Evolutionary conservation across 2,329 filamentous ascomycete species (phyloP).

Genomic region (Alternaria triticina): DNA sequence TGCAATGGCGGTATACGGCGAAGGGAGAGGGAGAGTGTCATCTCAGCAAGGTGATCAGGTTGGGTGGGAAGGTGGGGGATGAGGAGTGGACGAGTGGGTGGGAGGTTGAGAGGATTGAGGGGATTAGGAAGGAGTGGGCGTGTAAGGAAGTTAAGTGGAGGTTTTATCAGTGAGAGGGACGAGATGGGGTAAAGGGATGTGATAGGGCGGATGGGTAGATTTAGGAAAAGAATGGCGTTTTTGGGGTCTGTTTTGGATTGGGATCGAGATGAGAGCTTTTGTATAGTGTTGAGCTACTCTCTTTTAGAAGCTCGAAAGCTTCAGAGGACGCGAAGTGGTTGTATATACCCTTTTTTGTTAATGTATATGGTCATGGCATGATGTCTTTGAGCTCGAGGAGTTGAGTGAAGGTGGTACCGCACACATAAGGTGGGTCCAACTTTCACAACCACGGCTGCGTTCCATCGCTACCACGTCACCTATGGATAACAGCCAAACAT

Average conservation of each 20-base stretch:
- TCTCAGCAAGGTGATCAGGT: conserved; percentile 37
- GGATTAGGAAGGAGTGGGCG: conserved; percentile 29
- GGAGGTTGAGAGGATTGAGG: conserved; percentile 41
- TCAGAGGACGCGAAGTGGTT: too few species aligned
- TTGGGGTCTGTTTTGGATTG: not conserved
- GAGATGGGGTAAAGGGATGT: not conserved
- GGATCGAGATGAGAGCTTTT: not conserved
- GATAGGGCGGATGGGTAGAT: not conserved
- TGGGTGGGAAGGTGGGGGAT: conserved; percentile 31
- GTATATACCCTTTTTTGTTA: conserved; percentile 4
- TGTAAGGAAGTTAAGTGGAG: conserved; percentile 38
- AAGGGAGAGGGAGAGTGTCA: conserved; percentile 41
- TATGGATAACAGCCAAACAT: not conserved
- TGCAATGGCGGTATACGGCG: conserved; percentile 45
- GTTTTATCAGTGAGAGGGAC: conserved; percentile 27
- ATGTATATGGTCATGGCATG: not conserved
- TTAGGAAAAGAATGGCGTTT: not conserved
- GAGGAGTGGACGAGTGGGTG: conserved; percentile 45
- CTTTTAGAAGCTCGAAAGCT: too few species aligned
- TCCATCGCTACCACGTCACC: not conserved
- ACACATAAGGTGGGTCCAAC: not conserved
- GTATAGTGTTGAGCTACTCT: not conserved
- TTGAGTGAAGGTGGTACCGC: not conserved
- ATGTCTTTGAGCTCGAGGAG: not conserved
- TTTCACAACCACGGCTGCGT: not conserved